phyloP scores from a whole-genome alignment of 78 protist species.

The Dictyostelium brefeldianum region DNA sequence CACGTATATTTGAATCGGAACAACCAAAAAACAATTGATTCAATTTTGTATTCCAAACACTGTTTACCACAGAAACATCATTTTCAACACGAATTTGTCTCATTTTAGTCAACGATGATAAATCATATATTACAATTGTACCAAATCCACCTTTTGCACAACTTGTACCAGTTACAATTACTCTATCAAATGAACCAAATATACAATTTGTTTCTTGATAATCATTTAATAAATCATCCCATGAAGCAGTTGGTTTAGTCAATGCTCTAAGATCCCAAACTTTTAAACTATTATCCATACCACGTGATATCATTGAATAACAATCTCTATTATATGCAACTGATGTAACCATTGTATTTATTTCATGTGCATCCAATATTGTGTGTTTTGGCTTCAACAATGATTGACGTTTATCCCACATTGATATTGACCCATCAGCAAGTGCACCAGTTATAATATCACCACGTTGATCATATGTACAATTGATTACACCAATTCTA shows the following conservation, averaged over 20 bases:
- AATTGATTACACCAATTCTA: conserved; percentile 41
- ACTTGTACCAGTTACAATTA: conserved; percentile 84
- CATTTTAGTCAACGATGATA: conserved; percentile 51
- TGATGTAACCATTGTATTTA: conserved; percentile 10
- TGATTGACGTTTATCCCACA: conserved; percentile 35
- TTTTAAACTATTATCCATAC: conserved; percentile 79
- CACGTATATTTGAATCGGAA: conserved; percentile 70
- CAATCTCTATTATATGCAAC: conserved; percentile 70
- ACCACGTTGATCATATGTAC: conserved; percentile 58
- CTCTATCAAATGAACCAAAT: conserved; percentile 76
- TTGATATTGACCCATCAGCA: conserved; percentile 50
- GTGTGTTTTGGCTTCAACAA: conserved; percentile 16
- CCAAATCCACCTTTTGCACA: conserved; percentile 38
- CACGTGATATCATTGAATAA: conserved; percentile 23
- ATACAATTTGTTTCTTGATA: conserved; percentile 39
- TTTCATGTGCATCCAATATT: conserved; percentile 70
- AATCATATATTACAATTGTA: conserved; percentile 48
- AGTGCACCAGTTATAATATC: conserved; percentile 56
- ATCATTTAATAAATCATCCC: conserved; percentile 38
- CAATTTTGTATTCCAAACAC: conserved; percentile 85
- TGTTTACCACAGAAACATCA: conserved; percentile 34
- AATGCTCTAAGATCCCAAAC: conserved; percentile 85
- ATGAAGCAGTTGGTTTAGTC: conserved; percentile 13
- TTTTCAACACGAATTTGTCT: conserved; percentile 41
- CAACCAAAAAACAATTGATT: conserved; percentile 87